Percentiles rank a stretch among this genome's conserved stretches.
Evolutionary conservation across 352 stramenopile genomes (phyloP).

Genomic region (Blastocystis sp.): DNA sequence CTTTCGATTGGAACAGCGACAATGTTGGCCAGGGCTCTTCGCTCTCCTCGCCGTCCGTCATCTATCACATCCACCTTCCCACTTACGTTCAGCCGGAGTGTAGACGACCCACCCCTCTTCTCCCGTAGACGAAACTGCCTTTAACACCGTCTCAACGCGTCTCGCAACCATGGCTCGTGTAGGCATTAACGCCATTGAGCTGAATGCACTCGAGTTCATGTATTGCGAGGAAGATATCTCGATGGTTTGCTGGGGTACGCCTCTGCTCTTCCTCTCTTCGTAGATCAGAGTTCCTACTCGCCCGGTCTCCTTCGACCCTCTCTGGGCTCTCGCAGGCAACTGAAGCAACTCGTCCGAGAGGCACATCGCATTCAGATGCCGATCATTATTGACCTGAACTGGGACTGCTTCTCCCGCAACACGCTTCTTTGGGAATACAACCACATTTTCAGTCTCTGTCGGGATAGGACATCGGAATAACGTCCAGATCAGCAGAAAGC

Average conservation of each 20-base stretch:
- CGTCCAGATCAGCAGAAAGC: neutral
- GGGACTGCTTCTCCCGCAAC: constrained; percentile 20
- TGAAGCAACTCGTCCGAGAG: neutral
- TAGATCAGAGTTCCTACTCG: constrained; percentile 28
- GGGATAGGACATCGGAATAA: neutral
- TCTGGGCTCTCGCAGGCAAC: neutral
- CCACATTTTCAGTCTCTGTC: neutral
- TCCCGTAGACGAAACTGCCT: neutral
- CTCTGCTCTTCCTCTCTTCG: neutral
- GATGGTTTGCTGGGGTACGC: neutral
- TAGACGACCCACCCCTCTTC: neutral
- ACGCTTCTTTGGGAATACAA: constrained; percentile 20
- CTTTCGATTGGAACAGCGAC: neutral
- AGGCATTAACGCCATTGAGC: constrained; percentile 5
- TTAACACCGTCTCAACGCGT: neutral
- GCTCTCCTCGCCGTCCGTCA: neutral
- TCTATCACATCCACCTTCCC: constrained; percentile 43
- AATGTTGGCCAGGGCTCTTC: neutral
- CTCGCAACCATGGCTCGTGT: neutral
- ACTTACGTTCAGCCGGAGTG: constrained; percentile 4
- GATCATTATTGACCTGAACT: neutral
- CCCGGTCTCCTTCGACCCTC: constrained; percentile 15
- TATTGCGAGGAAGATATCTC: neutral
- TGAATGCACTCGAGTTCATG: constrained; percentile 19
- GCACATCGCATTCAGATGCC: neutral